These are phyloP conservation scores for Verticillium klebahnii DNA, from an alignment of 2,329 filamentous ascomycete genomes.

Conservation along the genomic window DNA sequence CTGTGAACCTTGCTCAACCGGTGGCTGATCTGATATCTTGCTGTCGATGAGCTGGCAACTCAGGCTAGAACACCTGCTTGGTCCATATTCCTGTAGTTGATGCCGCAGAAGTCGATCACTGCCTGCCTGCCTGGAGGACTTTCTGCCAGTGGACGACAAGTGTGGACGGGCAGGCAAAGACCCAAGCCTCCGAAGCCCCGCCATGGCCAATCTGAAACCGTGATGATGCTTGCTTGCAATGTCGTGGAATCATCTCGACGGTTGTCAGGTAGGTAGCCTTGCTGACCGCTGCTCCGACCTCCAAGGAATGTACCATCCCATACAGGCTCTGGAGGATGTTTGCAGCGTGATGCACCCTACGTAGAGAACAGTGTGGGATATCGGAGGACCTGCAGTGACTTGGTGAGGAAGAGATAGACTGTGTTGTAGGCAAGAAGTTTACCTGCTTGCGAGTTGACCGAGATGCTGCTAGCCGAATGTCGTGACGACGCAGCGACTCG, in stretches of 20 bases:
- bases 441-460: no score
- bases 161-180: background rate
- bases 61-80: no score
- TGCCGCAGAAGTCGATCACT: background rate
- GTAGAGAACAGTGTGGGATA: no score
- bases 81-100: no score
- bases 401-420: background rate
- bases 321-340: background rate
- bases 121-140: background rate
- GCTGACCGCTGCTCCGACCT: background rate
- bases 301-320: background rate
- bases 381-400: no score
- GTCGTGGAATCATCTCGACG: background rate
- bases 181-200: background rate
- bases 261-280: background rate
- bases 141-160: background rate
- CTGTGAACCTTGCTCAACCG: no score
- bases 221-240: background rate
- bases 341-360: no score
- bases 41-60: no score
- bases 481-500: background rate
- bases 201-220: background rate
- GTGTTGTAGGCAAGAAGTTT: background rate
- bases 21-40: no score
- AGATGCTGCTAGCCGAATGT: background rate